phyloP scores from a whole-genome alignment of 1,284 basidiomycete genomes.

The Cryptococcus sp. region DNA sequence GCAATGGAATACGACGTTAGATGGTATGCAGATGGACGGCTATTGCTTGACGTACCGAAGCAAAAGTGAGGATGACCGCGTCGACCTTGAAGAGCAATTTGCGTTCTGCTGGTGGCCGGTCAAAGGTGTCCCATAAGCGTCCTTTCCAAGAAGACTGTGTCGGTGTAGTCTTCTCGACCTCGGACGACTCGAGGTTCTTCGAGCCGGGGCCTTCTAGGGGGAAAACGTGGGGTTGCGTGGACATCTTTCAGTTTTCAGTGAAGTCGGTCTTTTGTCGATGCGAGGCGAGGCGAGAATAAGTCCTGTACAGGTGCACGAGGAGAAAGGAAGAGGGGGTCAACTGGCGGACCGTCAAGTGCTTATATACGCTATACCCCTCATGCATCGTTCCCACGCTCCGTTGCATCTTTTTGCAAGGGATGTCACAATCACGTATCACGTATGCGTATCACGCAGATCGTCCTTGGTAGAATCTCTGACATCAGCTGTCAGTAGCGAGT shows the following conservation, averaged over 20 bases:
- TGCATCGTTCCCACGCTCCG: too few relatives aligned
- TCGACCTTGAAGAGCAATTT: constrained; percentile 48
- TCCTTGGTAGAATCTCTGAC: too few relatives aligned
- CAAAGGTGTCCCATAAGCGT: constrained; percentile 45
- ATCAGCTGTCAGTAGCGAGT: too few relatives aligned
- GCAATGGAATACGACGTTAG: background rate
- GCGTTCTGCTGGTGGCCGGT: constrained; percentile 34
- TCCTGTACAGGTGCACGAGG: too few relatives aligned
- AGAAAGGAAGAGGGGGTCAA: too few relatives aligned
- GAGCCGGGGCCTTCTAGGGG: constrained; percentile 1
- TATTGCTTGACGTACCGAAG: constrained; percentile 28
- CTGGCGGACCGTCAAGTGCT: too few relatives aligned
- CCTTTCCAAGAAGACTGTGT: constrained; percentile 25
- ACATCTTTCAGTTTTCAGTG: constrained; percentile 1
- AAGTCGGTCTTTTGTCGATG: too few relatives aligned
- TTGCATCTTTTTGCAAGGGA: too few relatives aligned
- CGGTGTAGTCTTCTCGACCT: background rate
- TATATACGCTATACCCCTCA: too few relatives aligned
- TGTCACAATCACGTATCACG: too few relatives aligned
- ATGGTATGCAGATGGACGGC: background rate
- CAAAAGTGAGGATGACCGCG: constrained; percentile 41
- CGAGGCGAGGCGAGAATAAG: too few relatives aligned
- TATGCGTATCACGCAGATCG: too few relatives aligned
- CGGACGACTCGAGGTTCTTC: constrained; percentile 1
- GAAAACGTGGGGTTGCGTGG: constrained; percentile 4